These are phyloP conservation scores for Dryas alaskensis DNA, from an alignment of 306 rosid species.

Conservation along the genomic window DNA sequence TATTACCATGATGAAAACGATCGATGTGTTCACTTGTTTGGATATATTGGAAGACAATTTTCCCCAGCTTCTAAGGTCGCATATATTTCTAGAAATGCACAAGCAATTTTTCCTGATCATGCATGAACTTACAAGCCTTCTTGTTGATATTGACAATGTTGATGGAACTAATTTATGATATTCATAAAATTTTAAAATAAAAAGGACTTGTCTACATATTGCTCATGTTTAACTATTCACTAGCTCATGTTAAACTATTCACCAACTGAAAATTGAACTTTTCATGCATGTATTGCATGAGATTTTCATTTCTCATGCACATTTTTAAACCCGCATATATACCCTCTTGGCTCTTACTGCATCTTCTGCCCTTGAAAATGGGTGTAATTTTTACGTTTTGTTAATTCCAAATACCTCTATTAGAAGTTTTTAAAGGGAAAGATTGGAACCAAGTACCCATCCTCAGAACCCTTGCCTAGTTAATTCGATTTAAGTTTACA, in stretches of 20 bases:
- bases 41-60: not conserved
- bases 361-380: slow-evolving; percentile 2
- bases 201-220: not conserved
- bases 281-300: not conserved
- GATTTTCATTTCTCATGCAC: slow-evolving; percentile 1
- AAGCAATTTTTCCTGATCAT: slow-evolving; percentile 1
- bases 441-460: not conserved
- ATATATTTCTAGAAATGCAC: slow-evolving; percentile 4
- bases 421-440: not conserved
- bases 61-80: not conserved
- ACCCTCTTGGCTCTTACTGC: not conserved
- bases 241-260: not conserved
- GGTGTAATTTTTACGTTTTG: slow-evolving; percentile 7
- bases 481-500: not conserved
- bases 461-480: slow-evolving; percentile 1
- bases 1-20: not conserved
- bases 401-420: not conserved
- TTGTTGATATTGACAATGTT: not conserved
- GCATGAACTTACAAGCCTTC: not conserved
- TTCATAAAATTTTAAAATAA: not conserved
- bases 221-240: slow-evolving; percentile 2
- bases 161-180: not conserved
- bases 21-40: not conserved
- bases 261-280: no score
- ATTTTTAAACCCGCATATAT: not conserved